phyloP scores from a whole-genome alignment of 2,329 filamentous ascomycete genomes.

The Microsporum canis region DNA sequence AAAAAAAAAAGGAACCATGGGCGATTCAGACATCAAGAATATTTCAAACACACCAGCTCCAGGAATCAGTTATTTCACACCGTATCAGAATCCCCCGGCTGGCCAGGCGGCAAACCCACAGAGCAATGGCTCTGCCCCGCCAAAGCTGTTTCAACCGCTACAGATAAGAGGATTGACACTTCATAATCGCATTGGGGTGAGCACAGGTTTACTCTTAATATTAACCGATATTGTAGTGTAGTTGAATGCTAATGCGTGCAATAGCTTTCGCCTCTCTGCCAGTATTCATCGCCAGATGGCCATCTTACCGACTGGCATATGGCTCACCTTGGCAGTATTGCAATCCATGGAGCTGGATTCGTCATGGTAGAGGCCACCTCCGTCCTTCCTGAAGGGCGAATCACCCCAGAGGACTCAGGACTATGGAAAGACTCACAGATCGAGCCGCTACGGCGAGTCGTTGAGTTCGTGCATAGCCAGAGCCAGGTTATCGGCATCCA shows the following conservation, averaged over 20 bases:
- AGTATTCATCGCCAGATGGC: slow-evolving; percentile 57
- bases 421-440: slow-evolving; percentile 80
- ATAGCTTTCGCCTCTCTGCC: slow-evolving; percentile 52
- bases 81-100: slow-evolving; percentile 26
- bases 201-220: slow-evolving; percentile 7
- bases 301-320: slow-evolving; percentile 73
- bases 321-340: slow-evolving; percentile 66
- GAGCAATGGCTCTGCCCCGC: slow-evolving; percentile 30
- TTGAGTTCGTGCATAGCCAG: slow-evolving; percentile 33
- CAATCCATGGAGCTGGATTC: slow-evolving; percentile 58
- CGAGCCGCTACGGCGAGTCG: slow-evolving; percentile 19
- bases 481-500: slow-evolving; percentile 63
- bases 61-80: slow-evolving; percentile 27
- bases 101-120: slow-evolving; percentile 32
- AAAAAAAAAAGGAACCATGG: background rate
- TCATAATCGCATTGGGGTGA: slow-evolving; percentile 54
- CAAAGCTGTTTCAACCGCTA: slow-evolving; percentile 49
- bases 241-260: background rate
- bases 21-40: background rate
- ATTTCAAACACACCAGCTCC: slow-evolving; percentile 29
- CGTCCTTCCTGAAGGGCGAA: slow-evolving; percentile 64
- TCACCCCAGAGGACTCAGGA: slow-evolving; percentile 66
- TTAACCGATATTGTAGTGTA: background rate
- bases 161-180: slow-evolving; percentile 49
- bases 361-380: slow-evolving; percentile 64